Base-by-base conservation (phyloP, 441 rosid genomes). In the Corymbia citriodora region DNA sequence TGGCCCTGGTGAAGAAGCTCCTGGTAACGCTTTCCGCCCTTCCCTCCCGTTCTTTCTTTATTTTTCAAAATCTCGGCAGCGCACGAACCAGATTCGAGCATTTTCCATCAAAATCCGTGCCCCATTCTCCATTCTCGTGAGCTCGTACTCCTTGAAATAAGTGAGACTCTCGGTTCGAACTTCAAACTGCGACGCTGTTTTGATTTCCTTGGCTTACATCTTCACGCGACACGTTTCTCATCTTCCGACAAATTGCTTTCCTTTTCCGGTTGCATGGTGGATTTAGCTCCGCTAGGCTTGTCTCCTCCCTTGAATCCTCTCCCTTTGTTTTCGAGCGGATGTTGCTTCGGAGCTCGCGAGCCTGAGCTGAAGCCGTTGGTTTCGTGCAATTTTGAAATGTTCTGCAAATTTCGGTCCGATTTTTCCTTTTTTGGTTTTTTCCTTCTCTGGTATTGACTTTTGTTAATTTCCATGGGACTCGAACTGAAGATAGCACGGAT, bases 1-100 rank as follows among this genome's bases (percentile, higher is more conserved):
- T 93, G 19, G 92, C 94, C 88, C 96, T 98, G 91, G 97, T 97
- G 70, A 98, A 94, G 96, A 92, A 93, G 88, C 87, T 98, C 68
- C 96, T 98, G 97, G 99, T 98, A 95, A 94, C 88, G 74, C 90
- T 82, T 29, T 29, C 27, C 52, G 70, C 57, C 50, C 7, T 33
- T 31, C 54, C 33, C 85, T 87, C 45, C 55, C 27, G 48, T 25
- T 59, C 8, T 36, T 88, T 50, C 89, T 85, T 1, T 8, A 33
- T 27, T 91, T 87, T 91, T 36, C 85, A 31, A 21, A 29, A 68
- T 21, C 52, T 13, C 36, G 33, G 14, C 50, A 27, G 33, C 31
- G 53, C 27, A 25, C 19, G 52, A 19, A 11, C 40, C 19, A 33
- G 49, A 55, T 89, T 55, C 59, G 23, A 33, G 14, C 53, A 21